Conservation (phyloP, 768 basidiomycete species). For the Mycena sanguinolenta region DNA sequence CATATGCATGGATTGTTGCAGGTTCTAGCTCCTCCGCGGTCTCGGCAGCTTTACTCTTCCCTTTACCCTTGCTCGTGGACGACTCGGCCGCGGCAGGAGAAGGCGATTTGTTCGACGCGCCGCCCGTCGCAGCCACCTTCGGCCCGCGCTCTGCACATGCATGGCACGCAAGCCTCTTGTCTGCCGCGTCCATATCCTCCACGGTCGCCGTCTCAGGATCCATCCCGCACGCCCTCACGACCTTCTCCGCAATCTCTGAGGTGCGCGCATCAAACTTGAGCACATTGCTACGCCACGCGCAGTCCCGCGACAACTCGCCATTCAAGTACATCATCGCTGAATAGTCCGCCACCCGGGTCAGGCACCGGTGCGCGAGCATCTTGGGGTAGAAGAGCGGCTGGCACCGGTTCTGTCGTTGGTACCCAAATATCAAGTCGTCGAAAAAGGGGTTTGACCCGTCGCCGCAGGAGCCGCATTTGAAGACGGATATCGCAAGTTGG, state of each 20-base stretch:
- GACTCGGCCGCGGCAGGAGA: constrained; percentile 18
- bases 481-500: constrained; percentile 59
- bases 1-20: constrained; percentile 14
- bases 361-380: constrained; percentile 60
- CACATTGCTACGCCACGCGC: constrained; percentile 47
- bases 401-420: neutral
- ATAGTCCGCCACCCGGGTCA: constrained; percentile 37
- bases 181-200: constrained; percentile 55
- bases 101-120: neutral
- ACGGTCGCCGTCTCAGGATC: constrained; percentile 56
- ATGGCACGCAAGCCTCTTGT: constrained; percentile 52
- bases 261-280: constrained; percentile 49
- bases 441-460: constrained; percentile 27
- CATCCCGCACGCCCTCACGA: constrained; percentile 54
- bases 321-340: constrained; percentile 24
- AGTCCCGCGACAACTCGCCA: constrained; percentile 34
- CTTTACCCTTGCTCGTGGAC: neutral
- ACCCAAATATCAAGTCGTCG: constrained; percentile 3
- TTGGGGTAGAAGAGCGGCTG: constrained; percentile 60
- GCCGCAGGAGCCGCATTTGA: constrained; percentile 55
- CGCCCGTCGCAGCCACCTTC: constrained; percentile 17
- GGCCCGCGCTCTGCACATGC: constrained; percentile 35
- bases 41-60: neutral
- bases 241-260: constrained; percentile 46
- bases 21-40: constrained; percentile 16